Conservation (phyloP, 2,329 filamentous ascomycete species). For the Escovopsis sp. region DNA sequence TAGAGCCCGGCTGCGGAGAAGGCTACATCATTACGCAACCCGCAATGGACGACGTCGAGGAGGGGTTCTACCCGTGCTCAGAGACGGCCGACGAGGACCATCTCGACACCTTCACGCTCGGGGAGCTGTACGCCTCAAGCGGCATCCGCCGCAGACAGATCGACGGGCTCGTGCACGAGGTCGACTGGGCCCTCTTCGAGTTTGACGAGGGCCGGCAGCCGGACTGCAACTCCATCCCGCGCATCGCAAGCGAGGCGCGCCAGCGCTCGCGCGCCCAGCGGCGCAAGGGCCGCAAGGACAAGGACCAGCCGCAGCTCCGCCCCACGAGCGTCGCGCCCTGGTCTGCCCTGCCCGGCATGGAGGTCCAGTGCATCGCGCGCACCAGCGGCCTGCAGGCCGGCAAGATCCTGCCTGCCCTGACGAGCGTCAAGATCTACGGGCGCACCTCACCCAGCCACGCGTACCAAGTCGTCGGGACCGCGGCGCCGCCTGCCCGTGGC, state of each 20-base stretch:
- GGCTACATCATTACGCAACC: slow-evolving; percentile 80
- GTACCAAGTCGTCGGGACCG: slow-evolving; percentile 39
- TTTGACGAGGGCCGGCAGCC: slow-evolving; percentile 60
- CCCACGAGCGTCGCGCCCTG: slow-evolving; percentile 45
- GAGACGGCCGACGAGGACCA: slow-evolving; percentile 68
- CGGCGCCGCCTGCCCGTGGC: no score
- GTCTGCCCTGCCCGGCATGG: slow-evolving; percentile 52
- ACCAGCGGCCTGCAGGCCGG: slow-evolving; percentile 75
- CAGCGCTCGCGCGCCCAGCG: slow-evolving; percentile 4
- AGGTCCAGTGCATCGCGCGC: slow-evolving; percentile 78
- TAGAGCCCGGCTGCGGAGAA: slow-evolving; percentile 60
- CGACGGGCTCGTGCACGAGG: slow-evolving; percentile 67
- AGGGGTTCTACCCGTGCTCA: slow-evolving; percentile 64
- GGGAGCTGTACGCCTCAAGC: slow-evolving; percentile 77
- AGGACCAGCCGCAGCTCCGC: slow-evolving; percentile 21
- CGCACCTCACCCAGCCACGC: slow-evolving; percentile 66
- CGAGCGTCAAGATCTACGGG: slow-evolving; percentile 76
- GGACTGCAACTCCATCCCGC: slow-evolving; percentile 53
- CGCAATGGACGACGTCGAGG: slow-evolving; percentile 72
- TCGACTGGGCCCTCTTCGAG: slow-evolving; percentile 88
- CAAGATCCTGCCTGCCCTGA: slow-evolving; percentile 61
- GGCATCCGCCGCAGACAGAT: slow-evolving; percentile 66
- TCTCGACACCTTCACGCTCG: slow-evolving; percentile 64
- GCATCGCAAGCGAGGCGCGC: slow-evolving; percentile 7
- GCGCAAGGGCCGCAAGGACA: slow-evolving; percentile 7